A percentile compares a stretch with the other conserved stretches of the same genome.
Evolutionary conservation across 2,329 filamentous ascomycete genomes (phyloP).

Genomic region (Talaromyces sp.): DNA sequence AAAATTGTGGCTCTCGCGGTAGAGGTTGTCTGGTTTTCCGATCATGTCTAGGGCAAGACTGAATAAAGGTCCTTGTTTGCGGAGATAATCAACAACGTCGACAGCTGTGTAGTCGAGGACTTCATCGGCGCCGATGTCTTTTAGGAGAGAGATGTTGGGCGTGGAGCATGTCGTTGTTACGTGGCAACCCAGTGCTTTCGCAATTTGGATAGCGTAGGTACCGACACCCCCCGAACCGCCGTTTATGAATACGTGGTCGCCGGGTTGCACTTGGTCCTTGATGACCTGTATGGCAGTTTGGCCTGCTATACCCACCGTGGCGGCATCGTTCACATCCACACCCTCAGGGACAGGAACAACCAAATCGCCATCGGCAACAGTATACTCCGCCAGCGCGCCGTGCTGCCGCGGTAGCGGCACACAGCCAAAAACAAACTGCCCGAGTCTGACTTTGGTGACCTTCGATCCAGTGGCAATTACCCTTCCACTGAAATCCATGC

Average conservation of each 20-base stretch:
- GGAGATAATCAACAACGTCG: conserved; percentile 46
- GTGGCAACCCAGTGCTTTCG: conserved; percentile 55
- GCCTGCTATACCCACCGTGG: conserved; percentile 43
- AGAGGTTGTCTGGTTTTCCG: conserved; percentile 47
- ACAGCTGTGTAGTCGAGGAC: conserved; percentile 56
- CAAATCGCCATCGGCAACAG: conserved; percentile 29
- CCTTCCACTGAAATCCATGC: conserved; percentile 48
- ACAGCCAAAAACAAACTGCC: conserved; percentile 46
- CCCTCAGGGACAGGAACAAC: conserved; percentile 41
- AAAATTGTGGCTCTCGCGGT: conserved; percentile 50
- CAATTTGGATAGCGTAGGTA: conserved; percentile 58
- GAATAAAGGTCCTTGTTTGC: conserved; percentile 46
- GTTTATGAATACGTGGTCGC: conserved; percentile 60
- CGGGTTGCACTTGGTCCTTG: conserved; percentile 43
- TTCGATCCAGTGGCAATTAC: conserved; percentile 34
- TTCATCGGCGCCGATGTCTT: conserved; percentile 57
- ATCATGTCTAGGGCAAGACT: conserved; percentile 56
- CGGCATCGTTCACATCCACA: conserved; percentile 39
- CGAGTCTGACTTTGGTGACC: conserved; percentile 21
- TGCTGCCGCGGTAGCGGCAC: conserved; percentile 26
- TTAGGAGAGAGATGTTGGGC: conserved; percentile 53
- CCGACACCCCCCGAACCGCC: conserved; percentile 60
- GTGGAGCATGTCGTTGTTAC: conserved; percentile 57
- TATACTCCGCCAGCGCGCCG: conserved; percentile 45
- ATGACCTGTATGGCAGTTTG: conserved; percentile 48